Evolutionary conservation across 1,284 basidiomycete genomes (phyloP).

Genomic region (Apiotrichum akiyoshidainum): DNA sequence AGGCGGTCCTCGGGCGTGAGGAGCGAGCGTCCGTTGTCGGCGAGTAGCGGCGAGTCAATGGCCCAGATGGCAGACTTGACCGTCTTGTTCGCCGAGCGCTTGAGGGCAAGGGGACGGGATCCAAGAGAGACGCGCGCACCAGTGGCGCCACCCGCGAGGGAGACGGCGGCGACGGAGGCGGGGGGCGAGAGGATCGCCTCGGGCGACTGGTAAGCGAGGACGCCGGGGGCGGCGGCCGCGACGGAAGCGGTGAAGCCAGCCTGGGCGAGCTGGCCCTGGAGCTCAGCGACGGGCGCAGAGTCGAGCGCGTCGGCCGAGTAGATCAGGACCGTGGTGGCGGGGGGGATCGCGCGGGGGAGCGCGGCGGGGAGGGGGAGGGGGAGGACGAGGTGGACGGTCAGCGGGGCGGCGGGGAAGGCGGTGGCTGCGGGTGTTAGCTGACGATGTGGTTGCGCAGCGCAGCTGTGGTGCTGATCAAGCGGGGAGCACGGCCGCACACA

Average conservation of each 20-base stretch:
- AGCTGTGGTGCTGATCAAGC: background rate
- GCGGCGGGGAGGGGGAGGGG: constrained; percentile 41
- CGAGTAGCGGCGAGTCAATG: constrained; percentile 41
- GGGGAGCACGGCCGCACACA: too few species aligned
- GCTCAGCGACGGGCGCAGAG: constrained; percentile 12
- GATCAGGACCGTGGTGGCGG: constrained; percentile 44
- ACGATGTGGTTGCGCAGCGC: too few species aligned
- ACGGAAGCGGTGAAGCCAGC: constrained; percentile 31
- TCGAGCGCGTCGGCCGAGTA: constrained; percentile 23
- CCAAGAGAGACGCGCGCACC: constrained; percentile 14
- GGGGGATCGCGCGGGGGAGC: constrained; percentile 40
- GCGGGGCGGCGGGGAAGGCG: constrained; percentile 37
- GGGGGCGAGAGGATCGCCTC: constrained; percentile 8
- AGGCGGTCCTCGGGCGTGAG: constrained; percentile 55
- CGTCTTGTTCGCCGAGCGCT: constrained; percentile 34
- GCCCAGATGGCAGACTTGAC: constrained; percentile 51
- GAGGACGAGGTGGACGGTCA: constrained; percentile 47
- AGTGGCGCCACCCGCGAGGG: constrained; percentile 7
- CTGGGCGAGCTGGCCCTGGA: constrained; percentile 28
- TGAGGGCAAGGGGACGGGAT: constrained; percentile 40
- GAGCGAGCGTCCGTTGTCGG: constrained; percentile 53
- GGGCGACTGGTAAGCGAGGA: constrained; percentile 42
- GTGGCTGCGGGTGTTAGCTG: constrained; percentile 36
- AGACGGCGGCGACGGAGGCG: background rate
- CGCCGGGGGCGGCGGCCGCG: constrained; percentile 26